phyloP scores from a whole-genome alignment of 257 asterid genomes.

The Scutellaria barbata region DNA sequence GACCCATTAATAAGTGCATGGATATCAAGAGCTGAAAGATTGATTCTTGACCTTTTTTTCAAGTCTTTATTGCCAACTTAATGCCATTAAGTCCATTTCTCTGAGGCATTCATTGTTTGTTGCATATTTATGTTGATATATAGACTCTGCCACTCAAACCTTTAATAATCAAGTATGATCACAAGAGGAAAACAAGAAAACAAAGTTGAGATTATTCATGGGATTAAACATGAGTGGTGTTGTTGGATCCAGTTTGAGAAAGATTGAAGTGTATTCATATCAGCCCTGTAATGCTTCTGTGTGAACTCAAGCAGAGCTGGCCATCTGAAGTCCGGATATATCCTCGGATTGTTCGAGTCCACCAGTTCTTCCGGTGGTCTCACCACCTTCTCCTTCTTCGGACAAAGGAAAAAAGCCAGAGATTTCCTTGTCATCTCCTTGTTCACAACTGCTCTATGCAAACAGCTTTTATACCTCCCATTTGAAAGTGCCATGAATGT shows the following conservation, averaged over 20 bases:
- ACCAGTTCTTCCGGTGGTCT: conserved; percentile 78
- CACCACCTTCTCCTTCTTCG: conserved; percentile 78
- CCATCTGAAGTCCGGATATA: conserved; percentile 88
- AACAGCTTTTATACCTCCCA: conserved; percentile 78
- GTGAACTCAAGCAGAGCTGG: conserved; percentile 71
- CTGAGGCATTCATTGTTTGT: too few relatives aligned
- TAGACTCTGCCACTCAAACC: too few relatives aligned
- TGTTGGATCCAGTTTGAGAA: conserved; percentile 75
- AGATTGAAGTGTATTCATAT: conserved; percentile 66
- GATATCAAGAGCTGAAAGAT: too few relatives aligned
- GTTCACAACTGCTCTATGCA: conserved; percentile 95
- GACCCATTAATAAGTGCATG: too few relatives aligned
- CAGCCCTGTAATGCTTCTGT: conserved; percentile 88
- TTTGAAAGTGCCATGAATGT: conserved; percentile 93
- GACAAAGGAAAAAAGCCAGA: conserved; percentile 89
- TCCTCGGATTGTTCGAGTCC: conserved; percentile 67
- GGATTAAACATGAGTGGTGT: conserved; percentile 16
- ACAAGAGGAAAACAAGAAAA: background rate
- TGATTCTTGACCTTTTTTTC: too few relatives aligned
- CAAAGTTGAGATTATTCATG: background rate
- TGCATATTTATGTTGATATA: too few relatives aligned
- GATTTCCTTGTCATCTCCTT: conserved; percentile 75
- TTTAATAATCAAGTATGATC: background rate
- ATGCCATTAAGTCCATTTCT: too few relatives aligned
- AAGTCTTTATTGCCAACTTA: too few relatives aligned